Evolutionary conservation across 1,284 basidiomycete genomes (phyloP).

Genomic region (Leccinum angustisporum): DNA sequence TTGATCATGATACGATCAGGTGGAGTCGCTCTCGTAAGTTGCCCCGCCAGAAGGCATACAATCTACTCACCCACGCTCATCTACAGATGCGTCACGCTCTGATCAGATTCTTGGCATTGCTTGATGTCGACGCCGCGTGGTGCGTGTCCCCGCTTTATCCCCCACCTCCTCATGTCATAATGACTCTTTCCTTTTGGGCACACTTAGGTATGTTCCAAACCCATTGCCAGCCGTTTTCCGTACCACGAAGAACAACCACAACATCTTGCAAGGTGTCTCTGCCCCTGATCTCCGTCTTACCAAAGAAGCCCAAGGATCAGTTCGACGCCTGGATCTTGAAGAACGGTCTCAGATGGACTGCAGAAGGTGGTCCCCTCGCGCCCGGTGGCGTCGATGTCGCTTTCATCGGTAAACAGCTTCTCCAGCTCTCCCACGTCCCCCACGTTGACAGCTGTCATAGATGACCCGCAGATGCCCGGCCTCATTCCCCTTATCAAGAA

Average conservation of each 20-base stretch:
- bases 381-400: slow-evolving; percentile 79
- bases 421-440: not conserved
- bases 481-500: slow-evolving; percentile 85
- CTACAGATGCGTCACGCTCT: slow-evolving; percentile 84
- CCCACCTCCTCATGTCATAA: slow-evolving; percentile 4
- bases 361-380: slow-evolving; percentile 76
- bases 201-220: slow-evolving; percentile 82
- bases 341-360: slow-evolving; percentile 78
- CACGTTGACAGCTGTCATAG: slow-evolving; percentile 36
- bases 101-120: slow-evolving; percentile 73
- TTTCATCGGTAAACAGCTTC: slow-evolving; percentile 64
- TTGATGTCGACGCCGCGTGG: slow-evolving; percentile 83
- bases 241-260: slow-evolving; percentile 91
- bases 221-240: slow-evolving; percentile 84
- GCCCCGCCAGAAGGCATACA: slow-evolving; percentile 4
- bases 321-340: slow-evolving; percentile 89
- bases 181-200: not conserved
- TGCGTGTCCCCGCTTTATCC: slow-evolving; percentile 36
- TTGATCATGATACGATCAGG: slow-evolving; percentile 42
- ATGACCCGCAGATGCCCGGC: slow-evolving; percentile 85
- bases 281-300: slow-evolving; percentile 71
- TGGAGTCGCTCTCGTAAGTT: slow-evolving; percentile 80
- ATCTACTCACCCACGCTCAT: slow-evolving; percentile 18
- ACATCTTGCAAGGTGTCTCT: slow-evolving; percentile 85
- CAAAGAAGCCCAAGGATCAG: slow-evolving; percentile 70